These are phyloP conservation scores for Protea cynaroides DNA, from an alignment of 164 flowering plant species.

Conservation along the genomic window DNA sequence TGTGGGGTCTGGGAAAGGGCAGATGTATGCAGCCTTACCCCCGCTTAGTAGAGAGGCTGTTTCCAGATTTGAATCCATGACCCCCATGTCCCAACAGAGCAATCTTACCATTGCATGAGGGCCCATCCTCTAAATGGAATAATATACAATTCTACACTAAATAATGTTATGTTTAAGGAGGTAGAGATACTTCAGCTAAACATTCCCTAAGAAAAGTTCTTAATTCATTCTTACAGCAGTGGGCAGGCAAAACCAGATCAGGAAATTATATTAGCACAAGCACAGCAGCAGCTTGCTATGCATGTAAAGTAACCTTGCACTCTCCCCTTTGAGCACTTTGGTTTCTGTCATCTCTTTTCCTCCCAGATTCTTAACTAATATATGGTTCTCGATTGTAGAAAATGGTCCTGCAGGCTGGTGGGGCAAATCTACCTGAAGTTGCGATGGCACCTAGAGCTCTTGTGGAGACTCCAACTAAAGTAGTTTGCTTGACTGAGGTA, in stretches of 20 bases:
- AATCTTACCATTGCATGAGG: too few species aligned
- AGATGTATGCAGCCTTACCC: too few species aligned
- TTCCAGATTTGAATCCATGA: too few species aligned
- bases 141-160: too few species aligned
- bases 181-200: neutral
- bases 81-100: too few species aligned
- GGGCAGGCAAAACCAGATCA: slow-evolving; percentile 65
- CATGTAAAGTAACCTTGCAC: slow-evolving; percentile 41
- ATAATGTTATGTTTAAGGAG: neutral
- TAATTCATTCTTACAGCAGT: slow-evolving; percentile 28
- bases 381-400: slow-evolving; percentile 34
- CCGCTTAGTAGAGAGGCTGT: too few species aligned
- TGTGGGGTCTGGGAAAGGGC: too few species aligned
- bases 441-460: slow-evolving; percentile 28
- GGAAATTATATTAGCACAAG: slow-evolving; percentile 62
- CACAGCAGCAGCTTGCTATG: slow-evolving; percentile 74
- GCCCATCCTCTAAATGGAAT: too few species aligned
- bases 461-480: slow-evolving; percentile 48
- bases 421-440: slow-evolving; percentile 36
- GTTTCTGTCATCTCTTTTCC: neutral
- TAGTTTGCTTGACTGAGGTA: slow-evolving; percentile 79
- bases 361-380: slow-evolving; percentile 1
- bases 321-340: neutral
- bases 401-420: slow-evolving; percentile 57
- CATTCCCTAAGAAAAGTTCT: slow-evolving; percentile 5